These are phyloP conservation scores for Lantana camara DNA, from an alignment of 257 asterid species.

Conservation along the genomic window DNA sequence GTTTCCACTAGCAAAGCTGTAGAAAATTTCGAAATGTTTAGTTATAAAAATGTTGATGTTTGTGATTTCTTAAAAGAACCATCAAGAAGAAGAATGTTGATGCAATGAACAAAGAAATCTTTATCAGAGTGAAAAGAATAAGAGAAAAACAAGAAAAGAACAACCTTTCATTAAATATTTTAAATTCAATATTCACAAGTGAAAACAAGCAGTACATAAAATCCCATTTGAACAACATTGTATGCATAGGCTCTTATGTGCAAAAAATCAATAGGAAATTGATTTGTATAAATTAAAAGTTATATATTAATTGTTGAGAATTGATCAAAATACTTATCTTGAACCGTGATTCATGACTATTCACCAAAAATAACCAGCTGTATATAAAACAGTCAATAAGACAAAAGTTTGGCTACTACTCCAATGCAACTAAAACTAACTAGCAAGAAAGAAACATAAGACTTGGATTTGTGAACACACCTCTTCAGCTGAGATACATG, in stretches of 20 bases:
- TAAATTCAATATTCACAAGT: not conserved
- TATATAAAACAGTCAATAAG: no score
- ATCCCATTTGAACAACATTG: not conserved
- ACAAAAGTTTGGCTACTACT: no score
- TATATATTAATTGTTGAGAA: not conserved
- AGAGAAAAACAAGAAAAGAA: no score
- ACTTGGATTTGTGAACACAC: constrained; percentile 24
- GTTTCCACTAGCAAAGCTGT: constrained; percentile 46
- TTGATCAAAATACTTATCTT: not conserved
- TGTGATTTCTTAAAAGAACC: no score
- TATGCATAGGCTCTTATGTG: not conserved
- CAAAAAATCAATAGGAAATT: not conserved
- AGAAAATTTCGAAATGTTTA: constrained; percentile 9
- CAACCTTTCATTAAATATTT: no score
- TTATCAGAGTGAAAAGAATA: no score
- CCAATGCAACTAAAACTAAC: no score
- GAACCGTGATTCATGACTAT: not conserved
- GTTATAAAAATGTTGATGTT: not conserved
- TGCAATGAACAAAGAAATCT: no score
- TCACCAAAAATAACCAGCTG: not conserved
- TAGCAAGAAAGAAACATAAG: not conserved
- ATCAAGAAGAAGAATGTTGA: no score
- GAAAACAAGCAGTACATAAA: not conserved
- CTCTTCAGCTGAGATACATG: constrained; percentile 60
- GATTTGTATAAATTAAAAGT: no score